Base-by-base conservation (phyloP, 352 stramenopile species). In the Globisporangium heterothallicum region DNA sequence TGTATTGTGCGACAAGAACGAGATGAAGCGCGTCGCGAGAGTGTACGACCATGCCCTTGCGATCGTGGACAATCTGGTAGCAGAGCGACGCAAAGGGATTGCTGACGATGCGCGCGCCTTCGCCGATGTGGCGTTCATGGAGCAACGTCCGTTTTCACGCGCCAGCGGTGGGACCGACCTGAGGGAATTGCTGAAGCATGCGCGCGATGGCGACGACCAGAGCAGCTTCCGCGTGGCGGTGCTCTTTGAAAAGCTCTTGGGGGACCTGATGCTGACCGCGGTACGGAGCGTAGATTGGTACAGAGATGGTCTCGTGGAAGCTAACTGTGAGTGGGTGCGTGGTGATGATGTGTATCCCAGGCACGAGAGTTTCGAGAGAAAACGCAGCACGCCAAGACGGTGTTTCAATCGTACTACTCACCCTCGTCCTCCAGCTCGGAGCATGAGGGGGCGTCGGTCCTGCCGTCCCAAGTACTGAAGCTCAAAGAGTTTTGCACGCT, bases 401-500 rank as follows among this genome's bases (percentile, higher is more conserved):
- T 16, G n/a, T 64, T 64, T 46, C 3, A 3, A 5, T 19, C 13
- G 6, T 64, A 46, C 38, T 64, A 47, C 38, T 22, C 50, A 8
- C 56, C 56, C 6, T 32, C 21, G 6, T 4, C 49, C 6, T 7
- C 16, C 2, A 30, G 13, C 21, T 14, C 19, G 19, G 19, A 22
- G 29, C 16, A 26, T 49, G 25, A 22, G 18, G 26, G 18, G 4
- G 34, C 14, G 13, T 24, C 22, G 14, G 47, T 8, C 6, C n/a
- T 44, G 2, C 49, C 49, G 16, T 7, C 13, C 8, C 25, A 56
- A 3, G 9, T 62, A 3, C 30, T 42, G 1, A 51, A 35, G n/a
- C 55, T 65, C 14, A 61, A 61, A 34, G 53, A 65, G 0, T 47
- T 43, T 16, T 65, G 58, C 29, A 30, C 21, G 12, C n/a, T 65